Evolutionary conservation across 2,329 filamentous ascomycete species (phyloP), one percentile per base, ranked within the genome.

Genomic region (Hypoxylon sp.): DNA sequence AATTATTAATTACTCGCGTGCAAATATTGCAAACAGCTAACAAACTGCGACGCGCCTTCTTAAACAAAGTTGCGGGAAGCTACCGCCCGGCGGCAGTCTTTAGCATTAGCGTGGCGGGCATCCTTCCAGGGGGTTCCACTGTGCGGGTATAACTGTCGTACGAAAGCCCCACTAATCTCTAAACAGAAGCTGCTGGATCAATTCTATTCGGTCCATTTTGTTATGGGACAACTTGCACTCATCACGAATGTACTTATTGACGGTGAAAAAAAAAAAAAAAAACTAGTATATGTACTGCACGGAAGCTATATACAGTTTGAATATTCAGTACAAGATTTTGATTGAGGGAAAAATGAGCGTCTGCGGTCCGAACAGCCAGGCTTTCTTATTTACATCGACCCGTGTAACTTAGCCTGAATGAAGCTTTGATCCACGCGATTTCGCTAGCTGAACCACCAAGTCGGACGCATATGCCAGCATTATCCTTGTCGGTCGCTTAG

Each of bases 301-400:
- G 58, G 65, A 73, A 66, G 71, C 73, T 76, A 75, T 76, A 72
- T 76, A 75, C 74, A 75, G 54, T 71, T 71, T 65, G 68, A 72
- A 70, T 67, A 59, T 65, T 53, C 60, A 61, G 58, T 55, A 72
- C 66, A 71, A 53, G 52, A 35, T 61, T 67, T 55, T 61, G 50
- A 55, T 47, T 2, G 35, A 54, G 42, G 50, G 54, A 62, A 63
- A 63, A 63, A 59, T 4, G 59, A 69, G 59, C 68, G 62, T 64
- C 55, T 69, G 52, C 55, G 44, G 42, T 61, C 54, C 59, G 62
- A 66, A 71, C 55, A 68, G 63, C 69, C 59, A 63, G 59, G 11
- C 50, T 53, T 62, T 52, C 37, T 53, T 63, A 57, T 55, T 55
- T 58, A 58, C 51, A 61, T 42, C 42, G 58, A 64, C 31, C 39